Conservation (phyloP, 2,329 filamentous ascomycete genomes). For the Curvularia sp. region DNA sequence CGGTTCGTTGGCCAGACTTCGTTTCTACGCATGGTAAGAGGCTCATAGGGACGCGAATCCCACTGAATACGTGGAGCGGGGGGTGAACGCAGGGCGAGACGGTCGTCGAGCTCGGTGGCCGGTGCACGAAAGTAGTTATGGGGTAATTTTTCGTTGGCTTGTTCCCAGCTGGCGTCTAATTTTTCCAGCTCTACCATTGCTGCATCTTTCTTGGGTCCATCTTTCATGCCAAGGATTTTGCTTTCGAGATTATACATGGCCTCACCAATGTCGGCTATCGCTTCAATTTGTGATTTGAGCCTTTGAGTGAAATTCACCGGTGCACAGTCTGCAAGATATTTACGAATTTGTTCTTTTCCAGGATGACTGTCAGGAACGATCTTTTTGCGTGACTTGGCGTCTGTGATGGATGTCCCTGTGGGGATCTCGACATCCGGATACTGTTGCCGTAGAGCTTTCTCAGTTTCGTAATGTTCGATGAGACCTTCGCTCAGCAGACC, state of each 20-base stretch:
- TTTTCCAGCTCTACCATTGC: slow-evolving; percentile 51
- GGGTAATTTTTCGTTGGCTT: slow-evolving; percentile 3
- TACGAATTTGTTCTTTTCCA: slow-evolving; percentile 11
- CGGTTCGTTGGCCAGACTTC: slow-evolving; percentile 73
- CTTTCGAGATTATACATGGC: slow-evolving; percentile 41
- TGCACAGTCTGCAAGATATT: slow-evolving; percentile 9
- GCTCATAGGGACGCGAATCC: slow-evolving; percentile 76
- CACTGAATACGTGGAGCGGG: slow-evolving; percentile 54
- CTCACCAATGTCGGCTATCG: slow-evolving; percentile 35
- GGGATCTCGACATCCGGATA: slow-evolving; percentile 25
- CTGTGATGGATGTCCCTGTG: background rate
- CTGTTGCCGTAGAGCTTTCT: slow-evolving; percentile 17
- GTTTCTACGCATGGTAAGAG: slow-evolving; percentile 62
- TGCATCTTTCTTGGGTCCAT: slow-evolving; percentile 32
- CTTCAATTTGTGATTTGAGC: slow-evolving; percentile 23
- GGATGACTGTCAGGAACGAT: slow-evolving; percentile 16
- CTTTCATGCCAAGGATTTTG: slow-evolving; percentile 28
- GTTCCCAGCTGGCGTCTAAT: slow-evolving; percentile 26
- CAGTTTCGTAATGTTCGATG: slow-evolving; percentile 18
- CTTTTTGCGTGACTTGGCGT: background rate
- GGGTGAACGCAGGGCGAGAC: slow-evolving; percentile 32
- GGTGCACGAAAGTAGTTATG: slow-evolving; percentile 17
- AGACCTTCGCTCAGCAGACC: slow-evolving; percentile 27
- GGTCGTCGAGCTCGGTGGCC: slow-evolving; percentile 37
- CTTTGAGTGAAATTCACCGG: background rate